Evolutionary conservation across 441 rosid species (phyloP).

Genomic region (Manihot esculenta): DNA sequence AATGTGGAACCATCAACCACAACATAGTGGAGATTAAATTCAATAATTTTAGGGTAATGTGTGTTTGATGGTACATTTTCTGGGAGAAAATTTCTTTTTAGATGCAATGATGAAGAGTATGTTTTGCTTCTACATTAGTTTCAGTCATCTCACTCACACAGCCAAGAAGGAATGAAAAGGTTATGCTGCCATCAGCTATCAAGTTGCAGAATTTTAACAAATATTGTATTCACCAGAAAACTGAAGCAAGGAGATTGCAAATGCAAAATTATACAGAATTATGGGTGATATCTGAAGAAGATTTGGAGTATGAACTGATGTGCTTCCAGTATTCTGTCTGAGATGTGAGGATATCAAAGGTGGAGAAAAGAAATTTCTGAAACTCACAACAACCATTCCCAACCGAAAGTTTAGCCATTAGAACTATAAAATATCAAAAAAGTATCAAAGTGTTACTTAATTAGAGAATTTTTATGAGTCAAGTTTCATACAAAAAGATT

Average conservation of each 20-base stretch:
- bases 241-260: too few relatives aligned
- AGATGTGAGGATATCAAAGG: not conserved
- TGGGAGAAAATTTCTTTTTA: too few relatives aligned
- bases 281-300: not conserved
- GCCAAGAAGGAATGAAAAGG: too few relatives aligned
- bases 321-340: not conserved
- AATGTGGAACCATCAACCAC: not conserved
- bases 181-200: too few relatives aligned
- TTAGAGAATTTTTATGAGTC: constrained; percentile 8
- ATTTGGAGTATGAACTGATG: not conserved
- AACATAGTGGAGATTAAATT: not conserved
- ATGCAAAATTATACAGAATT: not conserved
- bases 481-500: constrained; percentile 67
- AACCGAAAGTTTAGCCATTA: not conserved
- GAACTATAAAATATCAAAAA: not conserved
- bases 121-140: too few relatives aligned
- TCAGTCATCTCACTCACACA: not conserved
- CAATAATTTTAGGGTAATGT: not conserved
- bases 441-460: not conserved
- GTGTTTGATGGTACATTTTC: not conserved
- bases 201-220: too few relatives aligned
- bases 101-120: not conserved
- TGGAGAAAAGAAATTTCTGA: not conserved
- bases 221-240: too few relatives aligned
- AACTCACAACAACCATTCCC: not conserved